phyloP scores from a whole-genome alignment of 2,329 filamentous ascomycete genomes.

The Blastomyces silverae region DNA sequence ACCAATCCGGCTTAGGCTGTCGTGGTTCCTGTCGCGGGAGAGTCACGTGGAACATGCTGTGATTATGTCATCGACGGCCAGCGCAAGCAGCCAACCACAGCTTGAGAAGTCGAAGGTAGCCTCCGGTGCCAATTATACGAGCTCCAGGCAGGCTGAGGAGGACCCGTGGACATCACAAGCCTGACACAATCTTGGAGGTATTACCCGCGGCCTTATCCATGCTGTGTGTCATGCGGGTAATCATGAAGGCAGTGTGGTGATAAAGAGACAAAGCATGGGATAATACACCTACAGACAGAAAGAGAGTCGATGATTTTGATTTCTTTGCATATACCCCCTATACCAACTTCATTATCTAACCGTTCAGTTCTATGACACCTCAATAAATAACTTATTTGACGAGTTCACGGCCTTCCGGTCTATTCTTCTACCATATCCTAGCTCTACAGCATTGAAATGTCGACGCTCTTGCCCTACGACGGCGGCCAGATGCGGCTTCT shows the following conservation, averaged over 20 bases:
- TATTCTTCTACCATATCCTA: background rate
- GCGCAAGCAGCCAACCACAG: background rate
- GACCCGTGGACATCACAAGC: constrained; percentile 1
- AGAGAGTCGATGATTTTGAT: background rate
- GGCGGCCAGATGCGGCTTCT: constrained; percentile 18
- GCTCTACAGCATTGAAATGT: background rate
- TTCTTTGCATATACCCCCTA: background rate
- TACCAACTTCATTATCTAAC: background rate
- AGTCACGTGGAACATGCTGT: background rate
- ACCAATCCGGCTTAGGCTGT: constrained; percentile 8
- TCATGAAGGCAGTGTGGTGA: background rate
- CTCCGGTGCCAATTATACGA: too few species aligned
- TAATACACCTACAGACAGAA: background rate
- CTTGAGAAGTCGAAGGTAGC: too few species aligned
- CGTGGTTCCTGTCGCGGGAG: constrained; percentile 9
- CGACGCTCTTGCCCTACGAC: constrained; percentile 4
- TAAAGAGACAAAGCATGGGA: background rate
- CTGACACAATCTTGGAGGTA: background rate
- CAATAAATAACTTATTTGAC: background rate
- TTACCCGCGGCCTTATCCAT: background rate
- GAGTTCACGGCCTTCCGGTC: background rate
- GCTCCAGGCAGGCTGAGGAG: too few species aligned
- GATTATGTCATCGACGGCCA: background rate
- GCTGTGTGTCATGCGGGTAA: constrained; percentile 6
- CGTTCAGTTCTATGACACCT: background rate